These are phyloP conservation scores for Sequoiadendron giganteum DNA, from an alignment of 75 land plant genomes.

Conservation along the genomic window DNA sequence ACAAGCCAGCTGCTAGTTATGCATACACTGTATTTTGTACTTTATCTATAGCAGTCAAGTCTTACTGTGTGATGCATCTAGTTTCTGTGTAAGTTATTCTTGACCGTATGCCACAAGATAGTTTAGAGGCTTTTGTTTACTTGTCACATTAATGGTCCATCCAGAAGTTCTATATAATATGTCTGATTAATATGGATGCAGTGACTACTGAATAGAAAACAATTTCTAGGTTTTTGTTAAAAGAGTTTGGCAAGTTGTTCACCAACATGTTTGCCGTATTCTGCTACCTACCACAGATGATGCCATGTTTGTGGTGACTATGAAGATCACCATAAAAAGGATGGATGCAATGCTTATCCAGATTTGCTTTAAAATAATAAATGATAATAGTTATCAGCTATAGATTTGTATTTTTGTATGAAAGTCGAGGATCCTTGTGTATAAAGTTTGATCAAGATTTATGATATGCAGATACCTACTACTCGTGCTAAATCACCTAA, in stretches of 20 bases:
- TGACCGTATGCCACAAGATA: not conserved
- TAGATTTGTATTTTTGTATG: not conserved
- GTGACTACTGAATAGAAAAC: not conserved
- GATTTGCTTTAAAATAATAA: not conserved
- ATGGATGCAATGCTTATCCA: not conserved
- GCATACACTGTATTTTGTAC: not conserved
- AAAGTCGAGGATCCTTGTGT: not conserved
- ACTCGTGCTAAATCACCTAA: slow-evolving; percentile 17
- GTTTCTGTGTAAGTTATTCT: not conserved
- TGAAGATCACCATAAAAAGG: not conserved
- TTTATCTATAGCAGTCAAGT: not conserved
- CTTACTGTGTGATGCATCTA: not conserved
- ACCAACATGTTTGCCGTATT: not conserved
- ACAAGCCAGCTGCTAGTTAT: not conserved
- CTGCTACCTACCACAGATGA: not conserved
- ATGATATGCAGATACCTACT: slow-evolving; percentile 14
- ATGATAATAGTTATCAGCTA: not conserved
- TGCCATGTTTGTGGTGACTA: not conserved
- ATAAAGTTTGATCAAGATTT: slow-evolving; percentile 4
- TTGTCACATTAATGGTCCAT: not conserved
- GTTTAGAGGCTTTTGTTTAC: not conserved
- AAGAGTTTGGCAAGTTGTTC: not conserved
- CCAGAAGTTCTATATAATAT: not conserved
- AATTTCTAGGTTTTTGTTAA: not conserved
- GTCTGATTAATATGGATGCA: not conserved